Evolutionary conservation across 2,329 filamentous ascomycete genomes (phyloP), one percentile per base, ranked within the genome.

Genomic region (Calonectria pteridis): DNA sequence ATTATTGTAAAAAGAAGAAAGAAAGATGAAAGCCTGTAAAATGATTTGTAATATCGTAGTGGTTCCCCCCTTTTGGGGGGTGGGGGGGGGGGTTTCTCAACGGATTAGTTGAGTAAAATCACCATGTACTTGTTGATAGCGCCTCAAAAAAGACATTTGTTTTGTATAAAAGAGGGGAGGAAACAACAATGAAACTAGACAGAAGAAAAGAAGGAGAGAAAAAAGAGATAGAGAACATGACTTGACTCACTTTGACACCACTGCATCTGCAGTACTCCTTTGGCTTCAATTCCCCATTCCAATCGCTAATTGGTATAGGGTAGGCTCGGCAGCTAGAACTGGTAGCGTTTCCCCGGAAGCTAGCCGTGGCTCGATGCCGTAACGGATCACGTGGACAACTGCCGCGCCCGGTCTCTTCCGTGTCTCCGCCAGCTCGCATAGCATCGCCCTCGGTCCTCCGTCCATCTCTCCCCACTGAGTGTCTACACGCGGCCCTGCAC

Each of bases 231-330:
- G 3, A 3, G 0, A 43, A n/a, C n/a, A 37, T 2, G 16, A 37
- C 2, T 16, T 16, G 2, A 37, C 16, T n/a, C 18, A 43, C 2
- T 0, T 10, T 18, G 6, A n/a, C 6, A 1, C 18, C 5, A n/a
- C 0, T 43, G 7, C 18, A n/a, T 43, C 6, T 43, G 7, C 18
- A n/a, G 6, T 43, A 43, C 2, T 43, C 40, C 40, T 2, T 9
- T 7, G n/a, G 16, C 18, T 9, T 43, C 40, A n/a, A 43, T 20
- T 43, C 40, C 18, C 40, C 18, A 43, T 43, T 43, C 40, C 6
- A 43, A 43, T 43, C 9, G 40, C 18, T 6, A 43, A 10, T 10
- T 2, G 18, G 40, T 43, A 43, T 43, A 43, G 40, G 40, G 40
- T 43, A 18, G 40, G 40, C 18, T n/a, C 16, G 18, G 43, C n/a